A percentile compares a stretch with the other conserved stretches of the same genome.
These are phyloP conservation scores for Suhomyces chickasaworum DNA, from an alignment of 1,139 yeast genomes.

Conservation along the genomic window DNA sequence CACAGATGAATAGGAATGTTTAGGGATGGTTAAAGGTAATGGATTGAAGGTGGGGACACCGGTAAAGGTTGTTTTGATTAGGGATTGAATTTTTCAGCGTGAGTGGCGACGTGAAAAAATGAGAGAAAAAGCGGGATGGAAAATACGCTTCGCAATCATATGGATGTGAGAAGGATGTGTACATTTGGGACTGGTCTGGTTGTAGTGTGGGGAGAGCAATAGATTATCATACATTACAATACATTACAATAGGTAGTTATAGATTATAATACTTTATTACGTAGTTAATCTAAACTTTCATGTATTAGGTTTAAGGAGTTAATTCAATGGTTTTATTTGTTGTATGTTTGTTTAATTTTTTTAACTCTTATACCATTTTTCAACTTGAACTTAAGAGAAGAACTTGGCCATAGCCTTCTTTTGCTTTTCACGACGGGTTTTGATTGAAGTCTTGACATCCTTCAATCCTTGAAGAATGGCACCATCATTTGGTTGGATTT, in stretches of 20 bases:
- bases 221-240: too few relatives aligned
- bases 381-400: slow-evolving; percentile 42
- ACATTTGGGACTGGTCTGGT: slow-evolving; percentile 3
- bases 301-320: too few relatives aligned
- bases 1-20: slow-evolving; percentile 11
- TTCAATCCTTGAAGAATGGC: slow-evolving; percentile 70
- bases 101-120: slow-evolving; percentile 20
- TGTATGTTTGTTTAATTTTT: too few relatives aligned
- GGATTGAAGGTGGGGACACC: slow-evolving; percentile 14
- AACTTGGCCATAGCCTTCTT: slow-evolving; percentile 86
- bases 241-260: too few relatives aligned
- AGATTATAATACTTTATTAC: too few relatives aligned
- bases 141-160: slow-evolving; percentile 11
- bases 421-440: slow-evolving; percentile 64
- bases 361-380: too few relatives aligned
- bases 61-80: slow-evolving; percentile 16
- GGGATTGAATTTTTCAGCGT: slow-evolving; percentile 17
- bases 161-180: slow-evolving; percentile 3
- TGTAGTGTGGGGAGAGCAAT: background rate
- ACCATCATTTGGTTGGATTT: slow-evolving; percentile 69
- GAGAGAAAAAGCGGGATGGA: slow-evolving; percentile 11
- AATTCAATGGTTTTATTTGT: too few relatives aligned
- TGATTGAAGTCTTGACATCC: slow-evolving; percentile 57
- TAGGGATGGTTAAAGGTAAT: slow-evolving; percentile 16
- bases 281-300: too few relatives aligned